These are phyloP conservation scores for Vicia sativa DNA, from an alignment of 306 rosid species.

Conservation along the genomic window DNA sequence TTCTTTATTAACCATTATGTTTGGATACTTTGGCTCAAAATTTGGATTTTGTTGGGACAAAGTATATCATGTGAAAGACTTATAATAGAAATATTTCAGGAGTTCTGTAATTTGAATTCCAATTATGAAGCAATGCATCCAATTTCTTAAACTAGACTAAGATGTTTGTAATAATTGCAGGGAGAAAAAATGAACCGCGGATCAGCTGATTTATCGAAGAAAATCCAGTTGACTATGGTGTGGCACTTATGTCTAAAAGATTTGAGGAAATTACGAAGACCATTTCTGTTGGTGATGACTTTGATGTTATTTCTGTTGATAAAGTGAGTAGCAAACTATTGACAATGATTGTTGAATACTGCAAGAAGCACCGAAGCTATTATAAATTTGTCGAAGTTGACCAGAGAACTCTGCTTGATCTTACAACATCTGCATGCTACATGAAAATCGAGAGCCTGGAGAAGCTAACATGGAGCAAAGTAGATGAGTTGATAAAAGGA, in stretches of 20 bases:
- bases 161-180: conserved; percentile 26
- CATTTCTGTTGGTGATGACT: conserved; percentile 43
- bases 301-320: conserved; percentile 48
- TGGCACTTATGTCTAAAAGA: conserved; percentile 60
- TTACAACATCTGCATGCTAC: no score
- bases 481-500: conserved; percentile 58
- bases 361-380: conserved; percentile 45
- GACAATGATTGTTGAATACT: conserved; percentile 62
- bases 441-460: no score
- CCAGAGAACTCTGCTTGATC: no score
- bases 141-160: neutral
- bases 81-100: no score
- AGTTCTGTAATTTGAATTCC: neutral
- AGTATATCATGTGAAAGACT: no score
- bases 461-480: conserved; percentile 42
- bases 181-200: conserved; percentile 21
- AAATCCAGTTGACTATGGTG: conserved; percentile 54
- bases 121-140: neutral
- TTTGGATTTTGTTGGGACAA: no score
- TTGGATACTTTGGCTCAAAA: no score
- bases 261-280: conserved; percentile 53
- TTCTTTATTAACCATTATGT: no score
- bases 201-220: conserved; percentile 41
- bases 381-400: neutral
- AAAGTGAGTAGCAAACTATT: conserved; percentile 53